These are phyloP conservation scores for Dioscorea zingiberensis DNA, from an alignment of 106 monocot species.

Conservation along the genomic window DNA sequence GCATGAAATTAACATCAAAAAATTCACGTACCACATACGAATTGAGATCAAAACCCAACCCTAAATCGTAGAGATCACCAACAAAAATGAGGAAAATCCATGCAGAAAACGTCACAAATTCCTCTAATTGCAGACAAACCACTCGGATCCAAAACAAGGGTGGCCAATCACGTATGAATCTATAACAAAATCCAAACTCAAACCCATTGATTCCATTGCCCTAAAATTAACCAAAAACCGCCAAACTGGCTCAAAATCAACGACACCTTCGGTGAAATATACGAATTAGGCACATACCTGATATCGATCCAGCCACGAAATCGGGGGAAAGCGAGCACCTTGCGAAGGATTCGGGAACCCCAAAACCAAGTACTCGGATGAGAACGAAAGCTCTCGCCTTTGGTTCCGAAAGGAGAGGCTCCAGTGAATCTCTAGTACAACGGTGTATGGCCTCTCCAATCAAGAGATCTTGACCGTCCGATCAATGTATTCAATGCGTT, in stretches of 20 bases:
- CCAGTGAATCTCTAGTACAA: background rate
- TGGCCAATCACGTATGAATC: background rate
- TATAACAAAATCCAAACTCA: background rate
- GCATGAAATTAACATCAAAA: too few relatives aligned
- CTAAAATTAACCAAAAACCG: background rate
- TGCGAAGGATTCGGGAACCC: background rate
- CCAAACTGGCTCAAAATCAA: background rate
- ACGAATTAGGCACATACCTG: background rate
- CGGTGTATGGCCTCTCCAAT: background rate
- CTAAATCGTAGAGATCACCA: too few relatives aligned
- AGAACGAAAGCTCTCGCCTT: too few relatives aligned
- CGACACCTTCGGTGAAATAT: background rate
- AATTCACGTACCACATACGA: too few relatives aligned
- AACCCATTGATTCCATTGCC: background rate
- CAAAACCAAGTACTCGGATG: background rate
- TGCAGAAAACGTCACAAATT: background rate
- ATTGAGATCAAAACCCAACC: too few relatives aligned
- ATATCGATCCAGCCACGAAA: background rate
- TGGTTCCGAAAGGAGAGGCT: background rate
- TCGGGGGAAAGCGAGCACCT: background rate
- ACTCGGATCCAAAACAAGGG: background rate
- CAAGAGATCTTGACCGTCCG: background rate
- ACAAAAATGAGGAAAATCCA: too few relatives aligned
- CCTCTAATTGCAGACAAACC: background rate
- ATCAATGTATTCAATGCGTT: background rate